A percentile compares a stretch with the other conserved stretches of the same genome.
Conservation (phyloP, 2,329 filamentous ascomycete species). For the Colletotrichum sidae region DNA sequence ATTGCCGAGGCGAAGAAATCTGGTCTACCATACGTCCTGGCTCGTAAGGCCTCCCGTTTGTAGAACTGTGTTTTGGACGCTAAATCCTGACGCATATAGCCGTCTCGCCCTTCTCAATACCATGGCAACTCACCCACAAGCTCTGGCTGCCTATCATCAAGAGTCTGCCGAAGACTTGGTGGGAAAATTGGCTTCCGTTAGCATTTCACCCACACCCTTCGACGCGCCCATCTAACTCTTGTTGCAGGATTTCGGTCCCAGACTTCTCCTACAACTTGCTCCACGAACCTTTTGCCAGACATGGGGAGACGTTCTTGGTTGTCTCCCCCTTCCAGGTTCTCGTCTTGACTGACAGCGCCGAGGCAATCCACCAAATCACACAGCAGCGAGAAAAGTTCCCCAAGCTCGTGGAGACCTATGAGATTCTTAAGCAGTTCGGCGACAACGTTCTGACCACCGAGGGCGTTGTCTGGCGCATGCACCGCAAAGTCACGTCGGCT, state of each 20-base stretch:
- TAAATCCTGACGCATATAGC: constrained; percentile 48
- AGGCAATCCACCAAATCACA: constrained; percentile 74
- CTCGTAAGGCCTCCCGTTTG: constrained; percentile 56
- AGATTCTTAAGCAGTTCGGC: constrained; percentile 68
- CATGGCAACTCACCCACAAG: constrained; percentile 67
- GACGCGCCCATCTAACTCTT: constrained; percentile 12
- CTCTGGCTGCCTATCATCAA: constrained; percentile 68
- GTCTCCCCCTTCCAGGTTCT: constrained; percentile 67
- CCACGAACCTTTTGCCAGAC: constrained; percentile 67
- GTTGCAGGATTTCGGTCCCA: constrained; percentile 62
- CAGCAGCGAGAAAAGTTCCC: constrained; percentile 77
- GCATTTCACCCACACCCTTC: constrained; percentile 41
- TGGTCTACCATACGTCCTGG: constrained; percentile 64
- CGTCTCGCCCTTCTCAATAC: constrained; percentile 59
- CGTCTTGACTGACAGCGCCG: constrained; percentile 71
- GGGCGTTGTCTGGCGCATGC: constrained; percentile 75
- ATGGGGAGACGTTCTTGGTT: constrained; percentile 74
- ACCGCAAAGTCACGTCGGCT: constrained; percentile 77
- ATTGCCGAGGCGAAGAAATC: constrained; percentile 62
- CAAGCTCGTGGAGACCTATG: constrained; percentile 72
- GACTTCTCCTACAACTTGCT: constrained; percentile 70
- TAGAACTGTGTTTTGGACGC: neutral
- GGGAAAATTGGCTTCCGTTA: constrained; percentile 70
- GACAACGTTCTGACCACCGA: constrained; percentile 79
- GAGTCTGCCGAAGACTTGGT: constrained; percentile 64